phyloP scores from a whole-genome alignment of 495 filamentous ascomycete genomes.

The Hypomontagnella submonticulosa region DNA sequence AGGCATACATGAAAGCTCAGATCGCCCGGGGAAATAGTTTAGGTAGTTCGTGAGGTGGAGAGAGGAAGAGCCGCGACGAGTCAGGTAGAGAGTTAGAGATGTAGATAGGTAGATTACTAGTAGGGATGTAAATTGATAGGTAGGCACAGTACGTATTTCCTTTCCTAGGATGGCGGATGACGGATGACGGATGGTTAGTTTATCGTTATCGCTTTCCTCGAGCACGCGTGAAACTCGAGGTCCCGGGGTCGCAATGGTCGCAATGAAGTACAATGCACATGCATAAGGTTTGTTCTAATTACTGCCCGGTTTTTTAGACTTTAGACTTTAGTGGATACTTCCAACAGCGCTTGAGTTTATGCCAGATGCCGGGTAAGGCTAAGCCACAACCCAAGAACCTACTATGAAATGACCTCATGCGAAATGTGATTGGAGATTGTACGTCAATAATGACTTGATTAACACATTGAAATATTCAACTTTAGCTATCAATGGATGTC shows the following conservation, averaged over 20 bases:
- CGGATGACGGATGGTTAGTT: neutral
- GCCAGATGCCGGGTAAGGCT: too few relatives aligned
- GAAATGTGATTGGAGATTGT: too few relatives aligned
- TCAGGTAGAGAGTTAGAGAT: neutral
- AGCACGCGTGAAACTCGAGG: conserved; percentile 32
- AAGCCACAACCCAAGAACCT: too few relatives aligned
- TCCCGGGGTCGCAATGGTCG: conserved; percentile 5
- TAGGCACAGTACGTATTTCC: neutral
- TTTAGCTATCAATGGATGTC: too few relatives aligned
- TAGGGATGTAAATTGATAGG: neutral
- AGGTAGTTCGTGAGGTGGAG: conserved; percentile 9
- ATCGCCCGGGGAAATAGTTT: conserved; percentile 1
- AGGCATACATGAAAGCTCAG: conserved; percentile 46
- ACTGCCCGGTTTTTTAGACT: conserved; percentile 11
- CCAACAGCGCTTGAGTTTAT: neutral
- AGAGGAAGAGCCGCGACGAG: neutral
- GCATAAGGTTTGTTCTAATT: conserved; percentile 25
- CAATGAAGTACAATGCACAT: conserved; percentile 24
- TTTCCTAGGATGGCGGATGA: conserved; percentile 7
- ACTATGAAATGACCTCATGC: too few relatives aligned
- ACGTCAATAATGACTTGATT: too few relatives aligned
- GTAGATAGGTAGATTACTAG: neutral
- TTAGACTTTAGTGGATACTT: neutral
- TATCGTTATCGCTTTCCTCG: conserved; percentile 44
- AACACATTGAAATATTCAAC: too few relatives aligned